Base-by-base conservation (phyloP, 177 flowering plant genomes). In the Tripterygium wilfordii region DNA sequence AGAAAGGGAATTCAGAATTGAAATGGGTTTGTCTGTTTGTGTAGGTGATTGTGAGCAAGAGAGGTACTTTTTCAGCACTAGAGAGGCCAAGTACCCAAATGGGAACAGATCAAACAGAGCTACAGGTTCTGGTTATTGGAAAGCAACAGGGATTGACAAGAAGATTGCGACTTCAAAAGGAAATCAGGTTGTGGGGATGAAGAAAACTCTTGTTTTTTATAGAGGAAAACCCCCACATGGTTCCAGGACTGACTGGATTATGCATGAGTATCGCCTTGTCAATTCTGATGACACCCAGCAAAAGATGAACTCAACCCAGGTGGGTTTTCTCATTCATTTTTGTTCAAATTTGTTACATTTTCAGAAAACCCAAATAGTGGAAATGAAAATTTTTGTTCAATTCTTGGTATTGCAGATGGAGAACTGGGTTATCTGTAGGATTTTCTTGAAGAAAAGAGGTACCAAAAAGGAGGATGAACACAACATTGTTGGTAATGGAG, bases 341-440 rank as follows among this genome's bases (percentile, higher is more conserved):
- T n/a, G n/a, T n/a, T n/a, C n/a, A n/a, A n/a, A n/a, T n/a, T n/a
- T n/a, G n/a, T n/a, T n/a, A n/a, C n/a, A n/a, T n/a, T n/a, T n/a
- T n/a, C n/a, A n/a, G n/a, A n/a, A n/a, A n/a, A n/a, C n/a, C n/a
- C n/a, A n/a, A n/a, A n/a, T n/a, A n/a, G n/a, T n/a, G n/a, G n/a
- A n/a, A n/a, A n/a, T n/a, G n/a, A n/a, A n/a, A n/a, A n/a, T n/a
- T n/a, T 10, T 32, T 12, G 9, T 32, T 10, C 9, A 32, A 4
- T 1, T 18, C 20, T 8, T 22, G 15, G 16, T 37, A 49, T 0
- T 53, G 61, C 72, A 59, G 25, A 53, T 58, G 67, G 88, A 76
- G 37, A 78, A 80, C 25, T 92, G 96, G 98, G 98, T 91, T 31
- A 64, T 91, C 4, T 91, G 98, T 59, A 76, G 95, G 13, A 76